Evolutionary conservation across 257 asterid species (phyloP).

Genomic region (Solanum sejunctum): DNA sequence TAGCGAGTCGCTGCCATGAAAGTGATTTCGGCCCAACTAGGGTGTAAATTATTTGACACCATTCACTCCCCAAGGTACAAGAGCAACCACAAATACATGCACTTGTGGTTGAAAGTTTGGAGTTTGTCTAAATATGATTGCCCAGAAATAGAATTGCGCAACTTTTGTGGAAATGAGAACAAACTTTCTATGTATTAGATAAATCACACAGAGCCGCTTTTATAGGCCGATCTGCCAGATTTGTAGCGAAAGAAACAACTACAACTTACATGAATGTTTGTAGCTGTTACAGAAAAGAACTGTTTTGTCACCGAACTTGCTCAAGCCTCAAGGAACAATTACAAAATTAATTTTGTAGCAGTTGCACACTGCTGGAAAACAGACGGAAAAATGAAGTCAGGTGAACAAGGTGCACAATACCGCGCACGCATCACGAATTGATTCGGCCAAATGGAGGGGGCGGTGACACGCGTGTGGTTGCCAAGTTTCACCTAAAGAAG

Average conservation of each 20-base stretch:
- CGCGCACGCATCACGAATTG: background rate
- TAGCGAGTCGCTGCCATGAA: too few relatives aligned
- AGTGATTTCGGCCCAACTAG: background rate
- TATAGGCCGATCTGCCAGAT: background rate
- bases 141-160: background rate
- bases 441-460: background rate
- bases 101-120: background rate
- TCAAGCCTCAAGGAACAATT: background rate
- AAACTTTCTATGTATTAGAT: background rate
- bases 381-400: background rate
- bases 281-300: background rate
- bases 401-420: background rate
- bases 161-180: background rate
- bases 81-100: background rate
- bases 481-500: background rate
- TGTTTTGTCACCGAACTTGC: background rate
- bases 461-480: background rate
- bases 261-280: background rate
- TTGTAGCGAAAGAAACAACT: background rate
- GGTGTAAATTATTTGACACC: background rate
- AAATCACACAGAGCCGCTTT: background rate
- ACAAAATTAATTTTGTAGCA: background rate
- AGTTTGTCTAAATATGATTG: background rate
- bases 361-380: background rate
- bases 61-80: background rate